Evolutionary conservation across 2,329 filamentous ascomycete species (phyloP).

Genomic region (Bisporella sp.): DNA sequence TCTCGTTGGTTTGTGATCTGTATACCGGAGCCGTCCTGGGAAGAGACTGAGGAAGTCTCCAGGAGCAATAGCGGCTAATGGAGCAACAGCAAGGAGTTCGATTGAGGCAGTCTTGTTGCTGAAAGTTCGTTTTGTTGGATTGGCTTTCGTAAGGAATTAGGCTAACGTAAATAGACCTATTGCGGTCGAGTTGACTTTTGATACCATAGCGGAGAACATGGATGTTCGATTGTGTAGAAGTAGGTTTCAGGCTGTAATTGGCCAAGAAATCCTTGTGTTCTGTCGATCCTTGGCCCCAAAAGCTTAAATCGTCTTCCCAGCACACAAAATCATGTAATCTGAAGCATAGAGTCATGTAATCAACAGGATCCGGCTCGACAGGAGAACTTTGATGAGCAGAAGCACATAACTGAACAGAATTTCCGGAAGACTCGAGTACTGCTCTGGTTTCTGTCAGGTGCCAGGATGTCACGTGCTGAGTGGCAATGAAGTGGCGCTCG

Average conservation of each 20-base stretch:
- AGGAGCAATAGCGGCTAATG: slow-evolving; percentile 1
- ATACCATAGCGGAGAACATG: slow-evolving; percentile 6
- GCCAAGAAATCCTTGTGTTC: not conserved
- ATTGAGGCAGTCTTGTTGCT: slow-evolving; percentile 1
- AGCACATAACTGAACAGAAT: too few relatives aligned
- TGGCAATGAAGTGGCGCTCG: too few relatives aligned
- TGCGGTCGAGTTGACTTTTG: slow-evolving; percentile 2
- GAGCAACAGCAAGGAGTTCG: not conserved
- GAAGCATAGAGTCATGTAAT: too few relatives aligned
- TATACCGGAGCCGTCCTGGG: slow-evolving; percentile 4
- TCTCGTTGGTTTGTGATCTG: slow-evolving; percentile 2
- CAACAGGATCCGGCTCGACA: too few relatives aligned
- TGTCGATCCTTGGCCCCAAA: slow-evolving; percentile 2
- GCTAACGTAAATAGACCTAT: slow-evolving; percentile 4
- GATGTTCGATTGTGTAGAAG: slow-evolving; percentile 5
- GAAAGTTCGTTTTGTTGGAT: slow-evolving; percentile 1
- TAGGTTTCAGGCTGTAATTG: not conserved
- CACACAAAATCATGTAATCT: slow-evolving; percentile 1
- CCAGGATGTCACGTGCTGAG: too few relatives aligned
- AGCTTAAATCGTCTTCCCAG: slow-evolving; percentile 10
- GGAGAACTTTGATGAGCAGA: too few relatives aligned
- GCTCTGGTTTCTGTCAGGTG: too few relatives aligned
- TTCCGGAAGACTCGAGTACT: too few relatives aligned
- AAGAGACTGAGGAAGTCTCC: slow-evolving; percentile 7
- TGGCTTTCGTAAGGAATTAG: slow-evolving; percentile 4